Base-by-base conservation (phyloP, 441 rosid genomes). In the Pelargonium myrrhifolium region DNA sequence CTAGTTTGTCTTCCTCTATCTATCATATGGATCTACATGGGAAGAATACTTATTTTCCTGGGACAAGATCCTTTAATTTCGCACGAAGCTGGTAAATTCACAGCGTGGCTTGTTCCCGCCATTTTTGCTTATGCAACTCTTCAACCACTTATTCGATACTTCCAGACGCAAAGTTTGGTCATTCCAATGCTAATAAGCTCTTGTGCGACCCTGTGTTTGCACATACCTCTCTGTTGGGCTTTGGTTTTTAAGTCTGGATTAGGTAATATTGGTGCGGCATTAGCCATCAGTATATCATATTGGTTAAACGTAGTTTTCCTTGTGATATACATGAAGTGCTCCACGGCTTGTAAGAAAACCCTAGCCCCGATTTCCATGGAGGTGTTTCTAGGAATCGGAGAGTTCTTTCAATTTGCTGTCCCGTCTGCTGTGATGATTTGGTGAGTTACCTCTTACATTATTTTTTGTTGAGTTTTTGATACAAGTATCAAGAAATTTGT, bases 341-440 rank as follows among this genome's bases (percentile, higher is more conserved):
- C 95, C 49, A 20, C 84, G 0, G 64, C 80, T 22, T 89, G 90
- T 62, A 73, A 63, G 0, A 84, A 83, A 77, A 84, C 86, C 56
- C 81, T 90, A 1, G 82, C 69, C 12, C 71, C 81, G 0, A 45
- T 87, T 65, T 75, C 89, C 0, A 74, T 73, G 83, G 88, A 83
- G 71, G 53, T 86, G 12, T 83, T 87, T 70, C 72, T n/a, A 40
- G 95, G 88, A 73, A 76, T 85, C 62, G 47, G 69, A 67, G 92
- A 89, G 78, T 91, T 91, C 71, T 87, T 89, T 47, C 81, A 83
- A 17, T 80, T 87, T 2, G 97, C 90, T 0, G 49, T 93, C 67
- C 92, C 99, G 31, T 93, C 98, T 64, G 84, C 91, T 18, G 74
- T 80, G 18, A 90, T 93, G 98, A 59, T 83, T 67, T 93, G 98